These are phyloP conservation scores for Trichoderma polysporum DNA, from an alignment of 2,329 filamentous ascomycete species.

Conservation along the genomic window DNA sequence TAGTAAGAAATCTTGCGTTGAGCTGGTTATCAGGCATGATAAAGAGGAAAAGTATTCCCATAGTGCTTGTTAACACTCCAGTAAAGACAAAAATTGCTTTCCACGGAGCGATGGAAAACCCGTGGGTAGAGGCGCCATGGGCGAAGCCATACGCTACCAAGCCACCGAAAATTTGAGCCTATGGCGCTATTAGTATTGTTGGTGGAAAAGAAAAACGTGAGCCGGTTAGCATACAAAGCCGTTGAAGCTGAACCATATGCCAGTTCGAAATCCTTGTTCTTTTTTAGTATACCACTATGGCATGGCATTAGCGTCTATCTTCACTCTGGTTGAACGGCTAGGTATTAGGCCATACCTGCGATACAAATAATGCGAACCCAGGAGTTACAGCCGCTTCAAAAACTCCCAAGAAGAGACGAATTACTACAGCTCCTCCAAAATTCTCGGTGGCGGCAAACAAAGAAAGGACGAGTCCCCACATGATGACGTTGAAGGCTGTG, in stretches of 20 bases:
- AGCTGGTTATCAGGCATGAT: constrained; percentile 21
- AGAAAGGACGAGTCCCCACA: constrained; percentile 21
- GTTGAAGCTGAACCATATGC: constrained; percentile 22
- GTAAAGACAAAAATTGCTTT: constrained; percentile 22
- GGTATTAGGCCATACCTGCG: not conserved
- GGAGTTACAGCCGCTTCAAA: constrained; percentile 21
- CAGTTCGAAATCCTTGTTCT: constrained; percentile 16
- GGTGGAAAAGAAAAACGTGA: not conserved
- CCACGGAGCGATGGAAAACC: constrained; percentile 20
- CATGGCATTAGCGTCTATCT: not conserved
- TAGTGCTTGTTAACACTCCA: constrained; percentile 14
- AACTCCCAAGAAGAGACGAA: constrained; percentile 22
- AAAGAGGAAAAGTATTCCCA: constrained; percentile 18
- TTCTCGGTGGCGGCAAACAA: constrained; percentile 15
- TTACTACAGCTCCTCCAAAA: constrained; percentile 20
- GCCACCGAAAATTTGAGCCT: constrained; percentile 20
- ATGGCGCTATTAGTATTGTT: not conserved
- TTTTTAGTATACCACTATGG: constrained; percentile 20
- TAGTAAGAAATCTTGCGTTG: constrained; percentile 19
- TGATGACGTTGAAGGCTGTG: constrained; percentile 21
- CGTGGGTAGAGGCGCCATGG: constrained; percentile 10
- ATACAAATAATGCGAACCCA: constrained; percentile 15
- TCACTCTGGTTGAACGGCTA: not conserved
- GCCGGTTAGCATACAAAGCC: constrained; percentile 9
- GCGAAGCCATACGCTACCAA: constrained; percentile 22